A percentile compares a stretch with the other conserved stretches of the same genome.
These are phyloP conservation scores for Fusarium camptoceras DNA, from an alignment of 2,329 filamentous ascomycete genomes.

Conservation along the genomic window DNA sequence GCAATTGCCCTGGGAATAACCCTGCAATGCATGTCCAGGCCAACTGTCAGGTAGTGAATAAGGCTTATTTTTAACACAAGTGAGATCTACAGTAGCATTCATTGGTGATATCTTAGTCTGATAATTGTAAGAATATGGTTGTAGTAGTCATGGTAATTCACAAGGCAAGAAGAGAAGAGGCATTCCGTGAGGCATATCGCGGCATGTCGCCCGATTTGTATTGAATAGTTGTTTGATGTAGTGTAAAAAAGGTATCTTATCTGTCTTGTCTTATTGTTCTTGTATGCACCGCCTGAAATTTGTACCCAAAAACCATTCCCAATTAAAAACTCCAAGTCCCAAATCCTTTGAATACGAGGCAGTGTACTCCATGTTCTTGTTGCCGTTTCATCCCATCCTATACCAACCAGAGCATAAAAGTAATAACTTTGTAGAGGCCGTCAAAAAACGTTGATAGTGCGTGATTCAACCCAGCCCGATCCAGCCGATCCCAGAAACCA, in stretches of 20 bases:
- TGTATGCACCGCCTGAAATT: slow-evolving; percentile 7
- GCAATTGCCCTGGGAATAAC: slow-evolving; percentile 31
- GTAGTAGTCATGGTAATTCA: background rate
- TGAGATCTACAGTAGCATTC: background rate
- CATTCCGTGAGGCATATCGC: slow-evolving; percentile 3
- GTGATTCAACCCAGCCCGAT: slow-evolving; percentile 19
- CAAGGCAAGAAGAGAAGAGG: background rate
- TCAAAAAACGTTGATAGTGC: slow-evolving; percentile 27
- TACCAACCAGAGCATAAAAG: slow-evolving; percentile 28
- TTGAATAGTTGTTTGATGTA: slow-evolving; percentile 5
- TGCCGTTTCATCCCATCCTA: slow-evolving; percentile 26
- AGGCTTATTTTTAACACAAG: slow-evolving; percentile 17
- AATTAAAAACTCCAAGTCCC: slow-evolving; percentile 34
- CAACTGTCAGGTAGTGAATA: slow-evolving; percentile 28
- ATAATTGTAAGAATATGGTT: slow-evolving; percentile 1
- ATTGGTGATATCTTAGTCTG: background rate
- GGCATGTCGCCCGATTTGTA: slow-evolving; percentile 20
- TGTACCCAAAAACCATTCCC: slow-evolving; percentile 22
- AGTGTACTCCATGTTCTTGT: slow-evolving; percentile 29
- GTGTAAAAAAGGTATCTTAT: slow-evolving; percentile 21
- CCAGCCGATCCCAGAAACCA: background rate
- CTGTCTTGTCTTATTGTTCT: slow-evolving; percentile 20
- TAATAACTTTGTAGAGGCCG: slow-evolving; percentile 34
- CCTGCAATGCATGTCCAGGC: slow-evolving; percentile 21
- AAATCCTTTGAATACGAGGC: slow-evolving; percentile 38